A percentile compares a stretch with the other conserved stretches of the same genome.
These are phyloP conservation scores for Actinomucor elegans DNA, from an alignment of 371 early-diverging fungal species.

Conservation along the genomic window DNA sequence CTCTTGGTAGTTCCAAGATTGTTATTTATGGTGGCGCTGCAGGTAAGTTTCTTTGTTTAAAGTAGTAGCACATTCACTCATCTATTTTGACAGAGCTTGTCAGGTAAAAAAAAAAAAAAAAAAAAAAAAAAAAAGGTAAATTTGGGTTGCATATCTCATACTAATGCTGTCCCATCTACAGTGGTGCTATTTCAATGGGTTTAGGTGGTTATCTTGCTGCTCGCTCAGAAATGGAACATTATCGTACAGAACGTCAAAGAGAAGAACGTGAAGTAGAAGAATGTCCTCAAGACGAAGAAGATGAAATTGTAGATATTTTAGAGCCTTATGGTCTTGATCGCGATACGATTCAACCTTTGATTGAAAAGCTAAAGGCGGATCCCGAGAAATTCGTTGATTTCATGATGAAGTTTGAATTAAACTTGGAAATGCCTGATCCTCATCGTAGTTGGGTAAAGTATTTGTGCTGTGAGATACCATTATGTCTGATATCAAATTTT, in stretches of 20 bases:
- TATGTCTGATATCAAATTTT: background rate
- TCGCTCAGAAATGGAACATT: constrained; percentile 69
- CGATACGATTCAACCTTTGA: constrained; percentile 59
- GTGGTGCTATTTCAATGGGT: constrained; percentile 56
- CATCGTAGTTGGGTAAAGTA: constrained; percentile 56
- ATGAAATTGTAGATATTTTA: constrained; percentile 64
- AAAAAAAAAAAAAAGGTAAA: background rate
- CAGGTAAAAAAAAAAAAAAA: constrained; percentile 24
- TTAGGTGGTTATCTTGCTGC: constrained; percentile 74
- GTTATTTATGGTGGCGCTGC: constrained; percentile 74
- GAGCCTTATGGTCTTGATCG: constrained; percentile 64
- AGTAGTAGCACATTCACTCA: too few relatives aligned
- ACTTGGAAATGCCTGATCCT: constrained; percentile 64
- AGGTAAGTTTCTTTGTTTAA: constrained; percentile 31
- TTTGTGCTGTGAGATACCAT: background rate
- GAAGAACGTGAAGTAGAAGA: constrained; percentile 61
- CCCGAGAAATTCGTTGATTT: constrained; percentile 70
- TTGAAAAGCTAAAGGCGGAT: constrained; percentile 53
- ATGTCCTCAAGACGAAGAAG: constrained; percentile 63
- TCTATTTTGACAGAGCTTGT: constrained; percentile 34
- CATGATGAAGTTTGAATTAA: constrained; percentile 78
- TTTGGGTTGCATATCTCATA: too few relatives aligned
- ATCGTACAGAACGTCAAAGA: constrained; percentile 58
- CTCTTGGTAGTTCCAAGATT: constrained; percentile 56
- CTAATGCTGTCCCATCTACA: too few relatives aligned